Conservation (phyloP, 176 grass and related monocot genomes). For the Chrysopogon serrulatus region DNA sequence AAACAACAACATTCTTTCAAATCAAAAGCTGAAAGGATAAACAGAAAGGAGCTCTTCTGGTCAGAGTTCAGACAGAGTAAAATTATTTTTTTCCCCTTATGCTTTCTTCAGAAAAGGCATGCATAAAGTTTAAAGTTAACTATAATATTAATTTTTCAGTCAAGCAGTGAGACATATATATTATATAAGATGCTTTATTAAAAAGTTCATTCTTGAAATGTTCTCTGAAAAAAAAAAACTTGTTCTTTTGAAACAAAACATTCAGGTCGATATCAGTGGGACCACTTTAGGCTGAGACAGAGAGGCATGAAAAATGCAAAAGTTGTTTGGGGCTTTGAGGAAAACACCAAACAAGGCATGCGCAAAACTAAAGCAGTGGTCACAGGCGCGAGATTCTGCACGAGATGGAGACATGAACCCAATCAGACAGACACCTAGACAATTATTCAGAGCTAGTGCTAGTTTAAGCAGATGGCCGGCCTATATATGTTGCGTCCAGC, state of each 20-base stretch:
- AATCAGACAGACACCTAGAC: conserved; percentile 7
- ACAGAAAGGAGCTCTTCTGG: background rate
- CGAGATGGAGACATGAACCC: conserved; percentile 16
- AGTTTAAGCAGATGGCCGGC: background rate
- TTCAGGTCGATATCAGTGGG: background rate
- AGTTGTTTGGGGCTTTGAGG: background rate
- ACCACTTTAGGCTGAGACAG: background rate
- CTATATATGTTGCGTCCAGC: background rate
- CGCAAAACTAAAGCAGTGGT: conserved; percentile 35
- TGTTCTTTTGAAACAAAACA: background rate
- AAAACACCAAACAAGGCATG: background rate
- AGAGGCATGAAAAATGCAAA: background rate
- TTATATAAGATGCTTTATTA: background rate
- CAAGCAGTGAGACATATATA: background rate
- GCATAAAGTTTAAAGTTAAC: background rate
- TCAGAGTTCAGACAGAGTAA: background rate
- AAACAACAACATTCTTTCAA: background rate
- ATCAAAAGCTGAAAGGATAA: background rate
- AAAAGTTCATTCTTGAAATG: background rate
- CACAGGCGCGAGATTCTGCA: conserved; percentile 32
- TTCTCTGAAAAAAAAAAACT: background rate
- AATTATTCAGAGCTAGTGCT: background rate
- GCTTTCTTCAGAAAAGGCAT: background rate
- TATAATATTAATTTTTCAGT: background rate
- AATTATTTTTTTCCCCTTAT: background rate